Evolutionary conservation across 140 eudicot species (phyloP).

Genomic region (Artemisia princeps): DNA sequence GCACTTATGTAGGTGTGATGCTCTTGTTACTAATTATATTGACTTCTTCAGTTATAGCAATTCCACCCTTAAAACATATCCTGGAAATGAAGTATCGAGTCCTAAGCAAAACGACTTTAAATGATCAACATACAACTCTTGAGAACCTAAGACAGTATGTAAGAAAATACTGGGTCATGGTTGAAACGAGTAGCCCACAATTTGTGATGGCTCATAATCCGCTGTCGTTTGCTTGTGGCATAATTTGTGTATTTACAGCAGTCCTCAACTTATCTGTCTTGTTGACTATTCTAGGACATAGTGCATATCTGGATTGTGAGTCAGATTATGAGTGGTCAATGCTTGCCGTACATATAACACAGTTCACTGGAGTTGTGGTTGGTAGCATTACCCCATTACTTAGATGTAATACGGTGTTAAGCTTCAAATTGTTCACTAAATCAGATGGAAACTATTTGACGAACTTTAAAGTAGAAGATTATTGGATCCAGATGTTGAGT

Average conservation of each 20-base stretch:
- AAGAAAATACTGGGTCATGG: background rate
- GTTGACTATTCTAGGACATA: background rate
- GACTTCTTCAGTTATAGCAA: background rate
- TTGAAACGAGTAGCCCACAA: background rate
- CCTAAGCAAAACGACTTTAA: background rate
- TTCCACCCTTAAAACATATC: background rate
- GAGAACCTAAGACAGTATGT: background rate
- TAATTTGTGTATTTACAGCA: background rate
- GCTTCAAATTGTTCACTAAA: too few species aligned
- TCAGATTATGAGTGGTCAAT: too few species aligned
- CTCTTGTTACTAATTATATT: background rate
- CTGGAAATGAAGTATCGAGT: background rate
- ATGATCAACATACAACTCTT: background rate
- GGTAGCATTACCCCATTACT: too few species aligned
- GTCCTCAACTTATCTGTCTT: background rate
- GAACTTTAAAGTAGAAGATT: too few species aligned
- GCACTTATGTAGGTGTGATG: background rate
- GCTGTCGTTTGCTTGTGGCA: background rate
- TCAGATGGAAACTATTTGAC: too few species aligned
- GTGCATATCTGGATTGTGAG: too few species aligned
- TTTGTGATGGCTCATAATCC: constrained; percentile 2
- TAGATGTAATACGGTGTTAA: too few species aligned
- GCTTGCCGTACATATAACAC: too few species aligned
- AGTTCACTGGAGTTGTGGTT: too few species aligned
- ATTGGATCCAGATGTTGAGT: too few species aligned